These are phyloP conservation scores for Penicillium paxilli DNA, from an alignment of 495 filamentous ascomycete species.

Conservation along the genomic window DNA sequence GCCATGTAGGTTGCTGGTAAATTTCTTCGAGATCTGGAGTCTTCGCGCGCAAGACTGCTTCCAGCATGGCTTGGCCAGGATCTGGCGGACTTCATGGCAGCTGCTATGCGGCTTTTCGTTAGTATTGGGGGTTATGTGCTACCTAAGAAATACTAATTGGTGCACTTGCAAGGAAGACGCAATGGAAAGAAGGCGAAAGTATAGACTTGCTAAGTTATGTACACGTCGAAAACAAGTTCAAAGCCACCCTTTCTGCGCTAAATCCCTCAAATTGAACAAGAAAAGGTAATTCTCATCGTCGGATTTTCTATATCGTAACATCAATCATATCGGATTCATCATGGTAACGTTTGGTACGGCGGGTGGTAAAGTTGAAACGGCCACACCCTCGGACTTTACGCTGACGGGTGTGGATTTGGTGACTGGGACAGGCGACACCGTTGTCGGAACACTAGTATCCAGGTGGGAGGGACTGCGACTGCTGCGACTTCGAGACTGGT, in stretches of 20 bases:
- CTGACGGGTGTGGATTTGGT: slow-evolving; percentile 21
- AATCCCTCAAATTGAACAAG: neutral
- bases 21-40: slow-evolving; percentile 29
- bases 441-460: slow-evolving; percentile 25
- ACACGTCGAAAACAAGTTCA: neutral
- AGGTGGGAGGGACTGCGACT: slow-evolving; percentile 30
- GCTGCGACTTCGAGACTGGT: slow-evolving; percentile 34
- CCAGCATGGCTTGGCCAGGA: slow-evolving; percentile 27
- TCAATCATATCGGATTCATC: slow-evolving; percentile 43
- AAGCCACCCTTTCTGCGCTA: neutral
- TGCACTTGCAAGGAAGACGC: neutral
- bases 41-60: slow-evolving; percentile 14
- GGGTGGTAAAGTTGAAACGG: slow-evolving; percentile 13
- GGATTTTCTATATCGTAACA: slow-evolving; percentile 13
- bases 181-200: neutral
- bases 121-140: slow-evolving; percentile 34
- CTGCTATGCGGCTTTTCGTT: slow-evolving; percentile 26
- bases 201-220: neutral
- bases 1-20: slow-evolving; percentile 25
- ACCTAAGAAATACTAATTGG: slow-evolving; percentile 9
- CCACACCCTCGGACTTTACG: neutral
- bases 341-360: slow-evolving; percentile 39
- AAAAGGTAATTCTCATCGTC: slow-evolving; percentile 1
- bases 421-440: slow-evolving; percentile 24
- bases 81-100: slow-evolving; percentile 22